phyloP scores from a whole-genome alignment of 306 rosid genomes.

The Prunus dulcis region DNA sequence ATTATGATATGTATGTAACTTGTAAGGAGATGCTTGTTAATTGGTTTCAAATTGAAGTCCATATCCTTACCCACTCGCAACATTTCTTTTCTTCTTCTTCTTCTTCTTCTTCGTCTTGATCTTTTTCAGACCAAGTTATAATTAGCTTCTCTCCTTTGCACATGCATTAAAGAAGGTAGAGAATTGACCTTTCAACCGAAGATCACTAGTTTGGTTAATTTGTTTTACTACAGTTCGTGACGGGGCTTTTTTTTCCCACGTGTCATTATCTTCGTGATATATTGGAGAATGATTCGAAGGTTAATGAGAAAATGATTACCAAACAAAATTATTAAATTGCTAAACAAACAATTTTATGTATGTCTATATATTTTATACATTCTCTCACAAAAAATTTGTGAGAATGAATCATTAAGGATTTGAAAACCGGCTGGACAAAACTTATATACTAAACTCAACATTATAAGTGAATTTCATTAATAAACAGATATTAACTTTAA shows the following conservation, averaged over 20 bases:
- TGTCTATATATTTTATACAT: neutral
- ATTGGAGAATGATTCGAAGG: neutral
- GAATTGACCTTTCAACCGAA: neutral
- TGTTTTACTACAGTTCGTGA: neutral
- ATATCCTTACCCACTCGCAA: neutral
- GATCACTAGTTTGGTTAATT: neutral
- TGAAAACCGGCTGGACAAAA: too few relatives aligned
- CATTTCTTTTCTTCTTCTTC: neutral
- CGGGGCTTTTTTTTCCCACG: neutral
- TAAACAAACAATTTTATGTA: neutral
- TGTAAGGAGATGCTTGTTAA: neutral
- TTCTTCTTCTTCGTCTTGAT: neutral
- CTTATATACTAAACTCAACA: too few relatives aligned
- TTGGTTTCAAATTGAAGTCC: neutral
- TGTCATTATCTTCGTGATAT: neutral
- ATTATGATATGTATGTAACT: too few relatives aligned
- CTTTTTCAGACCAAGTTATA: neutral
- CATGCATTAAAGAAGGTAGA: neutral
- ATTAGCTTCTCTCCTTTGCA: neutral
- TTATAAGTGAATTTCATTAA: too few relatives aligned
- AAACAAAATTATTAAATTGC: neutral
- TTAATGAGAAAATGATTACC: slow-evolving; percentile 2
- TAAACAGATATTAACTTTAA: too few relatives aligned
- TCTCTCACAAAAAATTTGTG: too few relatives aligned
- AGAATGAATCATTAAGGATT: too few relatives aligned